Percentiles rank a stretch among this genome's conserved stretches.
phyloP scores from a whole-genome alignment of 75 land plant genomes.

The Azolla pinnata region DNA sequence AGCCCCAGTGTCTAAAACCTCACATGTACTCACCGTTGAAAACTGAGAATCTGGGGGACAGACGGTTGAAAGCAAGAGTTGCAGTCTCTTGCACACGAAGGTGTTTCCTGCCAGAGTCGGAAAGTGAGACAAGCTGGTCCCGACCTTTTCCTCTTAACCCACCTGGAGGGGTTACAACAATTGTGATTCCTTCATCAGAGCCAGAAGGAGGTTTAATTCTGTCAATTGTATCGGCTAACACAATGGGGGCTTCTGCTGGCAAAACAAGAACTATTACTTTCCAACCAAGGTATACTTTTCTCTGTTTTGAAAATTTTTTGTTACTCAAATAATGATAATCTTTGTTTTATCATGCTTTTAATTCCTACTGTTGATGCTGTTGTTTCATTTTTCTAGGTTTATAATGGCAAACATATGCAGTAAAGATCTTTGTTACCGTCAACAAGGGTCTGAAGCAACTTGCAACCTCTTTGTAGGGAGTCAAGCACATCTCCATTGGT shows the following conservation, averaged over 20 bases:
- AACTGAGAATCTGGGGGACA: background rate
- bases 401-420: constrained; percentile 78
- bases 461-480: constrained; percentile 43
- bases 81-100: background rate
- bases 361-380: background rate
- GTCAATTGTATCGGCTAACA: constrained; percentile 55
- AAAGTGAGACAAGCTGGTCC: constrained; percentile 47
- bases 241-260: constrained; percentile 48
- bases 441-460: constrained; percentile 65
- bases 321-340: no score
- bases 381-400: constrained; percentile 40
- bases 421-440: constrained; percentile 59
- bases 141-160: constrained; percentile 64
- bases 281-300: constrained; percentile 63
- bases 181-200: constrained; percentile 52
- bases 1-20: background rate
- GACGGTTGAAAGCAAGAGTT: constrained; percentile 2
- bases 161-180: constrained; percentile 55
- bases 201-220: constrained; percentile 43
- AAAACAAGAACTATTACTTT: constrained; percentile 64
- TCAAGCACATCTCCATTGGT: constrained; percentile 69
- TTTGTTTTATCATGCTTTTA: background rate
- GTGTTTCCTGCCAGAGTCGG: background rate
- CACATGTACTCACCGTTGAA: background rate
- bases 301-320: background rate